These are phyloP conservation scores for Cyberlindnera bimundalis DNA, from an alignment of 805 yeast genomes.

Conservation along the genomic window DNA sequence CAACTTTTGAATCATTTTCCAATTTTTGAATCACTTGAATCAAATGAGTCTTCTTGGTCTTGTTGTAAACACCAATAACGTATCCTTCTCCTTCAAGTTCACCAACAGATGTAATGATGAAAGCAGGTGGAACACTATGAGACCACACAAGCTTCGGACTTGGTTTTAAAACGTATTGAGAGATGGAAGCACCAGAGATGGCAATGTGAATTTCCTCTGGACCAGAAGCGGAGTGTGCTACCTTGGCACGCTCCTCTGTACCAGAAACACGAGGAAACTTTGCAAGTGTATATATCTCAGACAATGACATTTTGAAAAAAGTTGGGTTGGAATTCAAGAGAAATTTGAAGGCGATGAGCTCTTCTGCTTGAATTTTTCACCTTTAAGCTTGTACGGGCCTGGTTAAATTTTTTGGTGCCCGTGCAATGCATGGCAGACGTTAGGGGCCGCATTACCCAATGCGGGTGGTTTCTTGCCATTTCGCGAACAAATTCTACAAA, in stretches of 20 bases:
- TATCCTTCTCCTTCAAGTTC: conserved; percentile 8
- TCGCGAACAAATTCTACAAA: no score
- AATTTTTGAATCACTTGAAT: conserved; percentile 20
- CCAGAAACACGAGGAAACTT: conserved; percentile 27
- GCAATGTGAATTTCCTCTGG: conserved; percentile 25
- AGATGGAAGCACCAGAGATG: conserved; percentile 28
- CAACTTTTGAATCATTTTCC: conserved; percentile 24
- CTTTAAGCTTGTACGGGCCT: background rate
- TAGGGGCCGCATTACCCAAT: no score
- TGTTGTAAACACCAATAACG: conserved; percentile 21
- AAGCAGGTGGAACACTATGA: conserved; percentile 44
- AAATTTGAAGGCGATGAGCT: conserved; percentile 4
- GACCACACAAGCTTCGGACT: conserved; percentile 53
- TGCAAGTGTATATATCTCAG: conserved; percentile 22
- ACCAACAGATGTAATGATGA: conserved; percentile 32
- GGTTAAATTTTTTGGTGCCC: conserved; percentile 6
- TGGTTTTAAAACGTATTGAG: conserved; percentile 43
- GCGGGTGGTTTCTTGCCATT: no score
- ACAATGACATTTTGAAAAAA: conserved; percentile 28
- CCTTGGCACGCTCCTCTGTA: conserved; percentile 16
- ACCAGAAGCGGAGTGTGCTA: conserved; percentile 13
- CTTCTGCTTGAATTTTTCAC: background rate
- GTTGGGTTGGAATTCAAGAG: no score
- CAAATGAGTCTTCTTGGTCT: conserved; percentile 13
- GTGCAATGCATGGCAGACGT: conserved; percentile 2